These are phyloP conservation scores for Colletotrichum sp. DNA, from an alignment of 2,329 filamentous ascomycete species.

Conservation along the genomic window DNA sequence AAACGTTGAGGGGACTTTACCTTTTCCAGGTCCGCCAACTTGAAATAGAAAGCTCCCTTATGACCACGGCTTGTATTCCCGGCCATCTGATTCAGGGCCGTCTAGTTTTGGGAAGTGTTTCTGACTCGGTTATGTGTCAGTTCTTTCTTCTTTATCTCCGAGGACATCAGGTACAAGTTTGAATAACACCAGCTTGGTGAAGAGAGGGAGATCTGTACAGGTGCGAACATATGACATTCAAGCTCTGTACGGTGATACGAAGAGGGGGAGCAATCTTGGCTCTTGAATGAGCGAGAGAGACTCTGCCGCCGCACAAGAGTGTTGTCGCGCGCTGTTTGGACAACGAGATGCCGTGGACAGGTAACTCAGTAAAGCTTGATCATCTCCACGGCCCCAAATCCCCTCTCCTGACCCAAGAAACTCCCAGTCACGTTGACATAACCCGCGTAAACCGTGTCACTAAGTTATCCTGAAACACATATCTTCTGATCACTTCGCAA, in stretches of 20 bases:
- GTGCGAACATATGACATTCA: background rate
- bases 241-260: background rate
- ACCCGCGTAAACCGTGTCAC: background rate
- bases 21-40: background rate
- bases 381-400: background rate
- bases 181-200: background rate
- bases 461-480: background rate
- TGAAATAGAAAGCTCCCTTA: background rate
- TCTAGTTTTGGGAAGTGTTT: background rate
- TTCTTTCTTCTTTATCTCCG: background rate
- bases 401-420: background rate
- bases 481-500: background rate
- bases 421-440: background rate
- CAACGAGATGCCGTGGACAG: background rate
- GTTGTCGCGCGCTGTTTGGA: accelerated
- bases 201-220: background rate
- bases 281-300: background rate
- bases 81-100: background rate
- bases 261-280: background rate
- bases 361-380: background rate
- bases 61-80: background rate
- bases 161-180: background rate
- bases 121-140: background rate
- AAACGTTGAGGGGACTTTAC: background rate
- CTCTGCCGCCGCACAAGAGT: background rate